A percentile compares a stretch with the other conserved stretches of the same genome.
Evolutionary conservation across 2,329 filamentous ascomycete genomes (phyloP).

Genomic region (Penicillium polonicum): DNA sequence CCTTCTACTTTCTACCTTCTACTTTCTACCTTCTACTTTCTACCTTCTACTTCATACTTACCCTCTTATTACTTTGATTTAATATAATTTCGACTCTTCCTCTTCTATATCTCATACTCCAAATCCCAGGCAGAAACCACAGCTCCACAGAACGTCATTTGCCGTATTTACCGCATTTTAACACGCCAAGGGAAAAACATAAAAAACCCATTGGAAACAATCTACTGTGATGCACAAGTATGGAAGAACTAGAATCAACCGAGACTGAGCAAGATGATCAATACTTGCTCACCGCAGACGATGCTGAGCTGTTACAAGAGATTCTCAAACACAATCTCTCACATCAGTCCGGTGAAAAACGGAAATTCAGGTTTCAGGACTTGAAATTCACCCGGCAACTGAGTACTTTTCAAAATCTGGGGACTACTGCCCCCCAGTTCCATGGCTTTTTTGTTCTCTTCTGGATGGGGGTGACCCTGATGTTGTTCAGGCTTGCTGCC

Average conservation of each 20-base stretch:
- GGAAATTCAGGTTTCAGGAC: conserved; percentile 49
- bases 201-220: background rate
- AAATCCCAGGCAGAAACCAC: background rate
- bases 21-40: background rate
- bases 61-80: background rate
- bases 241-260: background rate
- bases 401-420: conserved; percentile 69
- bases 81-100: background rate
- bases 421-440: conserved; percentile 66
- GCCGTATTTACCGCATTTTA: background rate
- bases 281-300: conserved; percentile 52
- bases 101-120: background rate
- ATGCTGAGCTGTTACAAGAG: conserved; percentile 48
- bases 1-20: background rate
- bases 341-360: conserved; percentile 31
- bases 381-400: conserved; percentile 72
- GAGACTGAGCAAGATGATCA: conserved; percentile 29
- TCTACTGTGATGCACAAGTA: background rate
- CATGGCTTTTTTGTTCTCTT: conserved; percentile 78
- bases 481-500: conserved; percentile 65
- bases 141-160: background rate
- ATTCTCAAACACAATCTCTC: conserved; percentile 47
- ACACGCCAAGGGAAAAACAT: no score
- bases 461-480: conserved; percentile 62
- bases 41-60: background rate